Evolutionary conservation across 2,329 filamentous ascomycete genomes (phyloP), one percentile per base, ranked within the genome.

Genomic region (Trichoderma cornu-damae): DNA sequence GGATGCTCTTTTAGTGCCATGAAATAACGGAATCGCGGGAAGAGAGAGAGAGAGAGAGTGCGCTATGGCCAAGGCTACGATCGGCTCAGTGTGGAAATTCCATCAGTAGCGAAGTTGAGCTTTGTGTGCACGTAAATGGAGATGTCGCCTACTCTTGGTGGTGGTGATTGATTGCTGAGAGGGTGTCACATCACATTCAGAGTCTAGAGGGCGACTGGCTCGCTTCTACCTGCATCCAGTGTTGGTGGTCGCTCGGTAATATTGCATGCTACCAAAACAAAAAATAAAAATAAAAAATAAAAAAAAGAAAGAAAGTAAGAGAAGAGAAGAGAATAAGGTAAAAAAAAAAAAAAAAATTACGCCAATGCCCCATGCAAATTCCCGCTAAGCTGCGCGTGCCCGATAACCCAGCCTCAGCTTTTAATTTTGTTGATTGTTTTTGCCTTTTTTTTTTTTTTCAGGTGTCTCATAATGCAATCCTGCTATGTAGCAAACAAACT

Each of bases 11-110:
- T 46, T 26, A 5, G 38, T 35, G 9, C 22, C 20, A n/a, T n/a
- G n/a, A n/a, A n/a, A 18, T n/a, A 20, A 30, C 16, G 22, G 40
- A 32, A 28, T 32, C 52, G 42, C 52, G 42, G 42, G 30, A 55
- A 22, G 24, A 46, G 30, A 20, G 18, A 42, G 26, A 42, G 26
- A 37, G 7, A 20, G 35, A 32, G 37, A 28, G 40, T n/a, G 49
- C 49, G 50, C 12, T 18, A 12, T 46, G n/a, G 50, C 11, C 43
- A 35, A 55, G 52, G 52, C 42, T 55, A 55, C 11, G 42, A 55
- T 47, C 52, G 52, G 52, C 52, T 55, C 42, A 55, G 20, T 11
- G 34, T 28, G 32, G 16, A 4, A 22, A 16, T 14, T 6, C 28
- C 14, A 6, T 24, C 20, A 26, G 12, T 20, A 14, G 12, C 7